phyloP scores from a whole-genome alignment of 176 grass and related monocot species.

The Oryza glaberrima region DNA sequence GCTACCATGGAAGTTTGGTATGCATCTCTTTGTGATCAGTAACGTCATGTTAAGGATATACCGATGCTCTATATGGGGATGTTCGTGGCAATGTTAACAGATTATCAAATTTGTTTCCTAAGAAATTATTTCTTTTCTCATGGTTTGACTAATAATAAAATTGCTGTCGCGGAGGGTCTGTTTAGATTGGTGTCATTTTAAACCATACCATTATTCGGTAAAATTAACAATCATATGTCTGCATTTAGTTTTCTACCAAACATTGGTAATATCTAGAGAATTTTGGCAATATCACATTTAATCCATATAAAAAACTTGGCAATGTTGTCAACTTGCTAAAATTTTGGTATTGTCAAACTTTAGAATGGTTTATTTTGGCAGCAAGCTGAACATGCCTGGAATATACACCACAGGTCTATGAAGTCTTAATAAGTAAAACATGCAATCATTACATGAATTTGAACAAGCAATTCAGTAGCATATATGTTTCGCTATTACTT shows the following conservation, averaged over 20 bases:
- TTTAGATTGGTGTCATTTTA: too few species aligned
- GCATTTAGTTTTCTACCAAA: too few species aligned
- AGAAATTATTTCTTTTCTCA: neutral
- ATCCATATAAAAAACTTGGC: too few species aligned
- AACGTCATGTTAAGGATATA: slow-evolving; percentile 8
- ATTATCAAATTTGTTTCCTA: neutral
- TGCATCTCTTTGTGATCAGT: slow-evolving; percentile 17
- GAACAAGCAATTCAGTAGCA: neutral
- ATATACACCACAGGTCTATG: neutral
- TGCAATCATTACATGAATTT: neutral
- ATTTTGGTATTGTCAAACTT: too few species aligned
- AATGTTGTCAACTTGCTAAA: too few species aligned
- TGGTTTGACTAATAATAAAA: neutral
- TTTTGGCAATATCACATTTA: too few species aligned
- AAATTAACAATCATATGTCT: too few species aligned
- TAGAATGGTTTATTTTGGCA: too few species aligned
- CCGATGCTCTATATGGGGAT: neutral
- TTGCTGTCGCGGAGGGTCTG: neutral
- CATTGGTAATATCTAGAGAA: too few species aligned
- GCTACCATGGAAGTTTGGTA: slow-evolving; percentile 90
- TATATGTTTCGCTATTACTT: neutral
- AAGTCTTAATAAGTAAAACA: neutral
- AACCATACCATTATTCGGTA: too few species aligned
- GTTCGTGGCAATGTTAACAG: neutral
- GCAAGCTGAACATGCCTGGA: neutral